These are phyloP conservation scores for Boletus fagicola DNA, from an alignment of 768 basidiomycete species.

Conservation along the genomic window DNA sequence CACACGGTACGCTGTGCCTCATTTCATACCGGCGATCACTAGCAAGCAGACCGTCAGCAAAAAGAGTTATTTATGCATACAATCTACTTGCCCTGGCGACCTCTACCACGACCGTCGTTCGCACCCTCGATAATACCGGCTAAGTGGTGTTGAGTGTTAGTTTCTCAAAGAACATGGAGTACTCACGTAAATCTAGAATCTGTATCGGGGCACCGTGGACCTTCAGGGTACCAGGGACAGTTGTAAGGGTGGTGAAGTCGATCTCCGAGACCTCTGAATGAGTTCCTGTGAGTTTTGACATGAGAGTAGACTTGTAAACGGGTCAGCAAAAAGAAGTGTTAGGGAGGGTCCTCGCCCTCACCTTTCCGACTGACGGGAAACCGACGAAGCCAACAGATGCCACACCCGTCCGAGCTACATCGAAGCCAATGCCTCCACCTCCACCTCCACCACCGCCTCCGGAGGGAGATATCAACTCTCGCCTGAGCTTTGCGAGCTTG, in stretches of 20 bases:
- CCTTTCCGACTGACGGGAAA: conserved; percentile 95
- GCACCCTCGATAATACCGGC: conserved; percentile 99
- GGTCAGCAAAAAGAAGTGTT: conserved; percentile 2
- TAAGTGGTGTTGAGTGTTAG: conserved; percentile 32
- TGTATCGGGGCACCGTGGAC: conserved; percentile 97
- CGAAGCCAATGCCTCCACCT: conserved; percentile 89
- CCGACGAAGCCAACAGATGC: conserved; percentile 94
- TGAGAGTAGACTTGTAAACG: conserved; percentile 70
- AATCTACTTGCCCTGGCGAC: conserved; percentile 74
- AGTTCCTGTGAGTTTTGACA: conserved; percentile 96
- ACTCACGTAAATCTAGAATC: conserved; percentile 85
- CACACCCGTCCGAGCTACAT: conserved; percentile 97
- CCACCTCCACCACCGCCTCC: conserved; percentile 81
- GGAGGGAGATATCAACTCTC: conserved; percentile 84
- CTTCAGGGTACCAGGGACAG: conserved; percentile 91
- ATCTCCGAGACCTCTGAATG: conserved; percentile 95
- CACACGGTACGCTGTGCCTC: conserved; percentile 6
- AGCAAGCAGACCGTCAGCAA: conserved; percentile 4
- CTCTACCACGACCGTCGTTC: conserved; percentile 92
- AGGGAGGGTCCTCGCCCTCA: conserved; percentile 25
- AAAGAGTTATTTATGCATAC: conserved; percentile 19
- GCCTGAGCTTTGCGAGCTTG: conserved; percentile 93
- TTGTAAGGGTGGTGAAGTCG: conserved; percentile 95
- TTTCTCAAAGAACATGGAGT: background rate
- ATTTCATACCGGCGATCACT: conserved; percentile 74